Conservation (phyloP, 169 alveolate species). For the Fabrea salina region DNA sequence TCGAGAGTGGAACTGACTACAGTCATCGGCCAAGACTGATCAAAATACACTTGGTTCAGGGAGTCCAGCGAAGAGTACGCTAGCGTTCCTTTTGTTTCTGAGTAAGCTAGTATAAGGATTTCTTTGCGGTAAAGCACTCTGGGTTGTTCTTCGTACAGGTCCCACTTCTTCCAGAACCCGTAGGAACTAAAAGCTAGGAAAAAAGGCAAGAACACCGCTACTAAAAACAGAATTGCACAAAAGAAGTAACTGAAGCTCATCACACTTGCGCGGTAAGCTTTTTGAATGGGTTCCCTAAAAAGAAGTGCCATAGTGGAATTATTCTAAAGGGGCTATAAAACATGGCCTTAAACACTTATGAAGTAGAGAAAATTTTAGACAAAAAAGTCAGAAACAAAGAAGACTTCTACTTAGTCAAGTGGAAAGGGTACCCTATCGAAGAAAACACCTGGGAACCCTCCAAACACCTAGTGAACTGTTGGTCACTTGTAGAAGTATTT, state of each 20-base stretch:
- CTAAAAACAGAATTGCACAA: background rate
- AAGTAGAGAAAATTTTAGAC: background rate
- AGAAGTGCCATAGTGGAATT: background rate
- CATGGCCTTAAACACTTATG: too few relatives aligned
- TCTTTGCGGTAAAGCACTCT: slow-evolving; percentile 5
- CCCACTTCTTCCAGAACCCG: background rate
- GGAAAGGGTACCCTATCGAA: slow-evolving; percentile 23
- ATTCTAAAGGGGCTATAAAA: too few relatives aligned
- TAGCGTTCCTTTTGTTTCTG: background rate
- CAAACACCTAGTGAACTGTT: background rate
- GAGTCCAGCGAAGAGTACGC: background rate
- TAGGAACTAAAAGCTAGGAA: slow-evolving; percentile 6
- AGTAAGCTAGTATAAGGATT: background rate
- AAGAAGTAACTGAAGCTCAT: slow-evolving; percentile 8
- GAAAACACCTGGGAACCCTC: slow-evolving; percentile 32
- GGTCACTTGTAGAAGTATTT: background rate
- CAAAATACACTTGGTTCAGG: slow-evolving; percentile 6
- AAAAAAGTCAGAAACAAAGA: background rate
- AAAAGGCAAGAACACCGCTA: background rate
- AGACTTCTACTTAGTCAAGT: slow-evolving; percentile 18
- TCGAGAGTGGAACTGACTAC: background rate
- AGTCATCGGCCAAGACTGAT: background rate
- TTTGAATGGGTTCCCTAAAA: background rate
- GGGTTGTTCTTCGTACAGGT: background rate
- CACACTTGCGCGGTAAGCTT: background rate